Evolutionary conservation across 169 alveolate species (phyloP), one percentile per base, ranked within the genome.

Genomic region (Plasmodium vivax): DNA sequence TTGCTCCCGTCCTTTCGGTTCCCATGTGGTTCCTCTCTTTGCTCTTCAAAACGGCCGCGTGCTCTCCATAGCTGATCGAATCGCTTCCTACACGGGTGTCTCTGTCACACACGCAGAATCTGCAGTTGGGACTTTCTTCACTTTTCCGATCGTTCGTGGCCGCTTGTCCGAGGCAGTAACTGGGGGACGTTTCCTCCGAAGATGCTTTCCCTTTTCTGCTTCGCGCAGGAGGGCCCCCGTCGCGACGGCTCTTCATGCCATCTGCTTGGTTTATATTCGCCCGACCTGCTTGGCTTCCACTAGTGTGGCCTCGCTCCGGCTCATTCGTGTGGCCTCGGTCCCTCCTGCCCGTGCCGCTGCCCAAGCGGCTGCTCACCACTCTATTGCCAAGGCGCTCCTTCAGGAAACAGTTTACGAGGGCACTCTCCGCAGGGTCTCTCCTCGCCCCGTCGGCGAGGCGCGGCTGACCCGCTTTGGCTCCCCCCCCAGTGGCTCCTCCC

Each of bases 1-100:
- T 23, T 27, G 4, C 77, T 23, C 77, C 19, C 38, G n/a, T 68
- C 77, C 12, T 68, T 68, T 23, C 38, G n/a, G 5, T 68, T 27
- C 38, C 6, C 2, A 6, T 68, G 23, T 19, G 2, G 43, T 68
- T 41, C 27, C 45, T 75, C 45, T 10, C 27, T 36, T 34, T 75
- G 83, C n/a, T 34, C 71, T 34, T 82, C 58, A 82, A 82, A 82
- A 54, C 43, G 38, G 91, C n/a, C 41, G 43, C 36, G 1, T 16
- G 91, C 43, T 82, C 80, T 9, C 27, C 30, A 54, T 34, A 56
- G 27, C n/a, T 54, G 34, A 54, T 8, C 71, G 79, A 58, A 56
- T 32, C 41, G 10, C 27, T 34, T 5, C 27, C 34, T 58, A 32
- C 91, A 82, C 19, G 54, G 19, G 36, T 82, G 71, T 23, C 23